Conservation (phyloP, 306 rosid species). For the Cotoneaster glaucophyllus region DNA sequence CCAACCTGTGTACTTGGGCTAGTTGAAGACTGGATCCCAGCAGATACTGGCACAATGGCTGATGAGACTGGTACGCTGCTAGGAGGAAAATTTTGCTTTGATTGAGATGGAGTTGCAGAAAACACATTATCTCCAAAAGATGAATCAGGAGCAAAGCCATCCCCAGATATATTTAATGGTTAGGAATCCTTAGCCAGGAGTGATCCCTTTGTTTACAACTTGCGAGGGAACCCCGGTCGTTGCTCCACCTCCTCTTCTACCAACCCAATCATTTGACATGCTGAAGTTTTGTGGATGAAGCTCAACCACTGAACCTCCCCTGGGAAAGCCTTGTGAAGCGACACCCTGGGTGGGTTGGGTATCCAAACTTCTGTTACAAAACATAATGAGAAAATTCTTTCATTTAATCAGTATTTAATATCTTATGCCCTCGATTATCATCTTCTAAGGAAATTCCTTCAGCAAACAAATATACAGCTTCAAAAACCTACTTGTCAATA, state of each 20-base stretch:
- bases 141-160: slow-evolving; percentile 56
- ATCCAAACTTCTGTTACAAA: neutral
- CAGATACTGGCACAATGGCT: slow-evolving; percentile 40
- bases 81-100: slow-evolving; percentile 42
- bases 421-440: neutral
- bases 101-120: slow-evolving; percentile 53
- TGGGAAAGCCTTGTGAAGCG: slow-evolving; percentile 46
- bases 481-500: neutral
- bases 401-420: neutral
- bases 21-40: slow-evolving; percentile 42
- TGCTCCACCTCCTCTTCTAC: slow-evolving; percentile 20
- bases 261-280: slow-evolving; percentile 38
- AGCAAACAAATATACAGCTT: neutral
- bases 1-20: slow-evolving; percentile 40
- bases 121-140: slow-evolving; percentile 68
- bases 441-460: neutral
- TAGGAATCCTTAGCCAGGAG: slow-evolving; percentile 51
- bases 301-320: slow-evolving; percentile 29
- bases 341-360: slow-evolving; percentile 28
- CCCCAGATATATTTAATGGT: slow-evolving; percentile 36
- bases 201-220: slow-evolving; percentile 35
- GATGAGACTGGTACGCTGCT: slow-evolving; percentile 38
- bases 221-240: slow-evolving; percentile 31
- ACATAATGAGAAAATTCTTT: neutral
- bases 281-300: slow-evolving; percentile 25